Conservation (phyloP, 305 asterid species). For the Rubia balearica region DNA sequence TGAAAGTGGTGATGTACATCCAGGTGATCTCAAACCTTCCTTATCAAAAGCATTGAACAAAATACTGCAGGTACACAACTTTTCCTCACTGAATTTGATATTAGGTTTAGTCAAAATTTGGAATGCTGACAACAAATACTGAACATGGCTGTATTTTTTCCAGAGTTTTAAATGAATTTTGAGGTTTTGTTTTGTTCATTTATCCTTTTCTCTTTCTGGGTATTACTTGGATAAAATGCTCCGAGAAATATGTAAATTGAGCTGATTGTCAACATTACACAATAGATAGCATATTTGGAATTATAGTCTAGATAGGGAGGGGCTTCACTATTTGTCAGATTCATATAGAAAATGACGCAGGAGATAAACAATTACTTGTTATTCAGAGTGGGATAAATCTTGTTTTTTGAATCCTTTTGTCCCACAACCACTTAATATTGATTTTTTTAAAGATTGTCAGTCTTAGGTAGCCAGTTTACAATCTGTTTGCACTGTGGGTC, state of each 20-base stretch:
- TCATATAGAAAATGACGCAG: not conserved
- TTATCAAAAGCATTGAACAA: conserved; percentile 73
- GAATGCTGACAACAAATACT: not conserved
- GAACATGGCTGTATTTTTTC: not conserved
- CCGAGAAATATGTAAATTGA: not conserved
- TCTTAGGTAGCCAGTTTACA: not conserved
- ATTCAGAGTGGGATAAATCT: not conserved
- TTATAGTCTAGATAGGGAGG: not conserved
- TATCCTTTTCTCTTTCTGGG: not conserved
- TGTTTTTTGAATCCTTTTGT: not conserved
- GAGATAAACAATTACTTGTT: not conserved
- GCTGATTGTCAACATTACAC: not conserved
- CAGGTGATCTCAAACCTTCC: conserved; percentile 88
- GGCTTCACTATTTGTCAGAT: not conserved
- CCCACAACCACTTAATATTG: not conserved
- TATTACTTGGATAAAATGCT: not conserved
- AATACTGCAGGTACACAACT: conserved; percentile 53
- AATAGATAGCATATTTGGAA: not conserved
- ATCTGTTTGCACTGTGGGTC: not conserved
- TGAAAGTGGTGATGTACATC: conserved; percentile 75
- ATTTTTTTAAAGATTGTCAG: not conserved
- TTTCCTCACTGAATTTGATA: not conserved
- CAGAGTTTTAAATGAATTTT: not conserved
- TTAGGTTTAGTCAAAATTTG: not conserved
- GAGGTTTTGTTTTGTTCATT: not conserved